phyloP scores from a whole-genome alignment of 768 basidiomycete genomes.

The Crucibulum laeve region DNA sequence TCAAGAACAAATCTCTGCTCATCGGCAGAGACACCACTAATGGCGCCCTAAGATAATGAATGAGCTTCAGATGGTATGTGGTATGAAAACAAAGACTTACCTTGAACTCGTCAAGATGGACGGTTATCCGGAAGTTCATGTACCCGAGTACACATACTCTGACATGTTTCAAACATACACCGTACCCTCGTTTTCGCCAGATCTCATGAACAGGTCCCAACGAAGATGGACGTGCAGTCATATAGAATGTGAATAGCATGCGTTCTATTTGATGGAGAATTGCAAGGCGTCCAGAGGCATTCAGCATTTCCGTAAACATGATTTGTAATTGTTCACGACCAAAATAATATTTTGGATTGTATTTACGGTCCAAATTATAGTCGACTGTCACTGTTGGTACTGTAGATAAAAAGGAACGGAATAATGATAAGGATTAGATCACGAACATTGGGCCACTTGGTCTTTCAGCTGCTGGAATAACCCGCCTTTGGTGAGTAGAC shows the following conservation, averaged over 20 bases:
- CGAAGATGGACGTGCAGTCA: neutral
- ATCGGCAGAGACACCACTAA: neutral
- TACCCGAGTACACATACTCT: neutral
- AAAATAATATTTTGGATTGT: neutral
- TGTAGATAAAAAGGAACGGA: neutral
- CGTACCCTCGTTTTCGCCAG: neutral
- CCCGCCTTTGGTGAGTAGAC: neutral
- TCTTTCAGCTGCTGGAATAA: neutral
- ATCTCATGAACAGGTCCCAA: neutral
- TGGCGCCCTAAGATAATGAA: neutral
- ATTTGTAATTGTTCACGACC: neutral
- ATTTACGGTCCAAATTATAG: neutral
- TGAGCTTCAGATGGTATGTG: neutral
- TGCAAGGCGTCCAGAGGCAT: neutral
- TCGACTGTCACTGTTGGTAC: neutral
- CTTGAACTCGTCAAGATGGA: neutral
- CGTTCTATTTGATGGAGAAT: neutral
- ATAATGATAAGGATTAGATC: no score
- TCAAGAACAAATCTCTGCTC: neutral
- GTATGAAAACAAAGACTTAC: neutral
- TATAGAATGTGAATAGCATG: neutral
- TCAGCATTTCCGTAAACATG: neutral
- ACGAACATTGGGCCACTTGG: neutral
- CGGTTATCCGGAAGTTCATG: neutral
- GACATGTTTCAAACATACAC: neutral